Evolutionary conservation across 805 yeast species (phyloP).

Genomic region (Candida parachauliodes): DNA sequence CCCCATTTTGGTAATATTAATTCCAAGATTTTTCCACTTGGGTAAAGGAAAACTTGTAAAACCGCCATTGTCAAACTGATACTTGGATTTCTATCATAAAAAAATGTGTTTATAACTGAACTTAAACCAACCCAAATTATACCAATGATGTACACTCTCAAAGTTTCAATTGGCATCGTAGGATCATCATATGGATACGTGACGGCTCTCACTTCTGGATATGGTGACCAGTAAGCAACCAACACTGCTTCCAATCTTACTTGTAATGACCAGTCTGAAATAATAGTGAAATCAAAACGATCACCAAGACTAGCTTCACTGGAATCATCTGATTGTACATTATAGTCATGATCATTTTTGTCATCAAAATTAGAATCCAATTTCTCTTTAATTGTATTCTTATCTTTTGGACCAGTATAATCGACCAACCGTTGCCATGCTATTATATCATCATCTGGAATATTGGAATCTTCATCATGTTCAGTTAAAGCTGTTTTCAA

Average conservation of each 20-base stretch:
- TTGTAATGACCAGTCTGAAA: constrained; percentile 18
- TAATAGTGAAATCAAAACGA: constrained; percentile 5
- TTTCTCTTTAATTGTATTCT: neutral
- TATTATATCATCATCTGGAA: constrained; percentile 25
- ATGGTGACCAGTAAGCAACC: constrained; percentile 29
- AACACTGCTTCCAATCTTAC: constrained; percentile 41
- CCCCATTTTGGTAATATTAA: constrained; percentile 35
- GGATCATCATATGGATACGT: constrained; percentile 36
- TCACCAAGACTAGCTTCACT: neutral
- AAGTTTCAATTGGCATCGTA: constrained; percentile 30
- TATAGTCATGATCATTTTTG: neutral
- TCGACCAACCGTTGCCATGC: constrained; percentile 19
- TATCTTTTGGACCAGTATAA: neutral
- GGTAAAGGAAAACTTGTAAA: constrained; percentile 43
- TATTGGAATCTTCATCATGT: constrained; percentile 31
- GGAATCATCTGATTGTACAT: constrained; percentile 3
- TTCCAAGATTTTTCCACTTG: constrained; percentile 36
- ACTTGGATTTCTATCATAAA: constrained; percentile 49
- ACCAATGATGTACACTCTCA: constrained; percentile 50
- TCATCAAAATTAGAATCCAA: neutral
- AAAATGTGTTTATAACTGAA: constrained; percentile 53
- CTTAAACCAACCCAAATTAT: constrained; percentile 50
- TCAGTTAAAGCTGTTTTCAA: constrained; percentile 26
- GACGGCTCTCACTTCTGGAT: constrained; percentile 29
- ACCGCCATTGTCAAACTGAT: constrained; percentile 40